Conservation (phyloP, 2,329 filamentous ascomycete genomes). For the Shiraia bambusicola region DNA sequence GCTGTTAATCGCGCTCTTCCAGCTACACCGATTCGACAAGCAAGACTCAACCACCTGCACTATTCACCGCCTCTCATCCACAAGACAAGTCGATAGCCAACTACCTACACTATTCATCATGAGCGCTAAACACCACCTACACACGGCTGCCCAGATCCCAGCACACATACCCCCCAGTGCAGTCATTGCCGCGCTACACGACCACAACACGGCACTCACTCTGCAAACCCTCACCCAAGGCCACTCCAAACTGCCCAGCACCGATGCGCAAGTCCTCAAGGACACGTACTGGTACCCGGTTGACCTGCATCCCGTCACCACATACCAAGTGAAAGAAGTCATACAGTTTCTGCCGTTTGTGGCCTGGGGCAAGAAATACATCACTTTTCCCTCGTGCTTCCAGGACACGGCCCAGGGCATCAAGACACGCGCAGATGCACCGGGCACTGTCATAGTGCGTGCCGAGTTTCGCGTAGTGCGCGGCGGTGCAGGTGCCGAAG, state of each 20-base stretch:
- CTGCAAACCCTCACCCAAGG: constrained; percentile 37
- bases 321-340: constrained; percentile 36
- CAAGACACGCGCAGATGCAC: constrained; percentile 35
- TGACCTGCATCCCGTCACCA: constrained; percentile 28
- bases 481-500: constrained; percentile 27
- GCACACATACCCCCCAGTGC: constrained; percentile 24
- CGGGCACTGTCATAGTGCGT: constrained; percentile 28
- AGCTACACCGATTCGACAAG: constrained; percentile 6
- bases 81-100: background rate
- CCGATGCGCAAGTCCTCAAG: constrained; percentile 25
- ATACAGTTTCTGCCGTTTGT: constrained; percentile 34
- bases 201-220: constrained; percentile 37
- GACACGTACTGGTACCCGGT: constrained; percentile 41
- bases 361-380: constrained; percentile 33
- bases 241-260: constrained; percentile 28
- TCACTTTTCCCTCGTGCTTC: constrained; percentile 36
- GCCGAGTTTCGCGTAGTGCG: constrained; percentile 37
- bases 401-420: constrained; percentile 38
- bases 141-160: constrained; percentile 34
- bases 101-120: constrained; percentile 4
- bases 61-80: background rate
- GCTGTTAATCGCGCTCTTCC: background rate
- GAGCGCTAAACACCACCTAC: constrained; percentile 36
- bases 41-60: background rate
- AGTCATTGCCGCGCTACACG: constrained; percentile 36